phyloP scores from a whole-genome alignment of 2,329 filamentous ascomycete species.

The Paracoccidioides brasiliensis region DNA sequence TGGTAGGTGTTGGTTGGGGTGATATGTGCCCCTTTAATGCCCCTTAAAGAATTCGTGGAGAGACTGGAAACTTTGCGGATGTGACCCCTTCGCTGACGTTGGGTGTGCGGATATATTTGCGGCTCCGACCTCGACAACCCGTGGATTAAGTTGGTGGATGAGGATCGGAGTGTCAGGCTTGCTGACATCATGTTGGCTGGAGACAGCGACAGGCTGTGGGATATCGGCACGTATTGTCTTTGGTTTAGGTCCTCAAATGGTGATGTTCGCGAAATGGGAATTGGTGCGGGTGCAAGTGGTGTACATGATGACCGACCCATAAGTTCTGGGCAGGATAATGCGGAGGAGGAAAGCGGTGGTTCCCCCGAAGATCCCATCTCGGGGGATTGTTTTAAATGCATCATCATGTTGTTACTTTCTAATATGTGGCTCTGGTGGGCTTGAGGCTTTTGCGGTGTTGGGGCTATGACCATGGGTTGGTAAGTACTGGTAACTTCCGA shows the following conservation, averaged over 20 bases:
- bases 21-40: background rate
- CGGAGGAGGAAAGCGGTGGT: conserved; percentile 16
- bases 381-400: conserved; percentile 26
- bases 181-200: background rate
- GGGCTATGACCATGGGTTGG: conserved; percentile 22
- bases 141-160: conserved; percentile 8
- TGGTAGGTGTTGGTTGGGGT: conserved; percentile 1
- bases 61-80: conserved; percentile 28
- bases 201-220: conserved; percentile 5
- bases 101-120: conserved; percentile 4
- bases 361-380: conserved; percentile 20
- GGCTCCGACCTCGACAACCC: conserved; percentile 16
- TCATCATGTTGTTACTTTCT: conserved; percentile 28
- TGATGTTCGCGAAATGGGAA: conserved; percentile 1
- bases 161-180: conserved; percentile 1
- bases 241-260: background rate
- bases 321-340: conserved; percentile 6
- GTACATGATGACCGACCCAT: conserved; percentile 3
- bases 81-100: conserved; percentile 24
- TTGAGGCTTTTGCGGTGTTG: conserved; percentile 21
- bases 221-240: conserved; percentile 3
- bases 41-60: conserved; percentile 14
- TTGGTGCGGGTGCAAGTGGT: conserved; percentile 1
- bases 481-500: conserved; percentile 26
- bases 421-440: conserved; percentile 22